These are phyloP conservation scores for Pythium phragmiticola DNA, from an alignment of 352 stramenopile genomes.

Conservation along the genomic window DNA sequence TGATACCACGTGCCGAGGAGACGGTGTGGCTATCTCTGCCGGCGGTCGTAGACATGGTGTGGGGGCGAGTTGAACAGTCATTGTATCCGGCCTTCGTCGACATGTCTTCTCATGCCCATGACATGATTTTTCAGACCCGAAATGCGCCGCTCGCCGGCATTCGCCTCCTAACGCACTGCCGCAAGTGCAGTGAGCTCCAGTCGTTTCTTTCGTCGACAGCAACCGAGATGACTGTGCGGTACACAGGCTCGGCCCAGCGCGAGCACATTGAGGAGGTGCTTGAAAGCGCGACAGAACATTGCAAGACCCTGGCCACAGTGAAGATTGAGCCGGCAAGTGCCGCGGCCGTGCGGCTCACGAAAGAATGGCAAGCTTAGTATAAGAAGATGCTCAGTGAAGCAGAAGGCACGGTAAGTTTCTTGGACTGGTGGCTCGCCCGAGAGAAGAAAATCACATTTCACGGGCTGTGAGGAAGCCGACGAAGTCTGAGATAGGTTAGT, in stretches of 20 bases:
- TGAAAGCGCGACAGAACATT: background rate
- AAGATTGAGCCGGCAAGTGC: background rate
- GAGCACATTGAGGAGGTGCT: background rate
- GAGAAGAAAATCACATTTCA: background rate
- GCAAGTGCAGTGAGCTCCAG: background rate
- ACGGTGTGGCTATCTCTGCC: background rate
- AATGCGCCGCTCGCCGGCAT: background rate
- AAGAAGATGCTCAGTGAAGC: background rate
- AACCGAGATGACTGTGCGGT: background rate
- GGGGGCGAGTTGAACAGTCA: background rate
- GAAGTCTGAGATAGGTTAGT: too few species aligned
- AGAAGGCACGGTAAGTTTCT: background rate
- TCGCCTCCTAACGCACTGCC: background rate
- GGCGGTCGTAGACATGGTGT: background rate
- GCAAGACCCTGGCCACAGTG: background rate
- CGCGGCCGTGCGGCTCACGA: background rate
- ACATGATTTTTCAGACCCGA: background rate
- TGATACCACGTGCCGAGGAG: background rate
- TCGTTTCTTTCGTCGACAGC: background rate
- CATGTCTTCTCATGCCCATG: background rate
- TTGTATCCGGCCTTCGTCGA: background rate
- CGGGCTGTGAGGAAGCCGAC: too few species aligned
- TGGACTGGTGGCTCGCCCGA: background rate
- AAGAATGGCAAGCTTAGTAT: background rate
- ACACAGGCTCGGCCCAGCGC: background rate